Conservation (phyloP, 306 rosid species). For the Quercus parvula region DNA sequence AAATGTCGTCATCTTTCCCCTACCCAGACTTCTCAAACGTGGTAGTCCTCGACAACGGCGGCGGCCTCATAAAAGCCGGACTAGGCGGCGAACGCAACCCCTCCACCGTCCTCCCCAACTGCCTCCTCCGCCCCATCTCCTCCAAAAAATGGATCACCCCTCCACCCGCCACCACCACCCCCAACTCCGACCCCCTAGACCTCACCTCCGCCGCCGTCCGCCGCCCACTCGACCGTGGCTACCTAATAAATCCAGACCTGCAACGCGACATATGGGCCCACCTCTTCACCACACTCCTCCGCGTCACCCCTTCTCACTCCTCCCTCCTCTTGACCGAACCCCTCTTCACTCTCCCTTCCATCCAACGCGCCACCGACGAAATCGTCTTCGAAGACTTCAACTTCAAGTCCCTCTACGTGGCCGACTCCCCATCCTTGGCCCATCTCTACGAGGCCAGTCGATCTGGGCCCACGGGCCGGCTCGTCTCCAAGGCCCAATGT, state of each 20-base stretch:
- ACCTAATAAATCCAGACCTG: constrained; percentile 85
- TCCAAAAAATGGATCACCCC: constrained; percentile 88
- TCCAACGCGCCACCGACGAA: constrained; percentile 78
- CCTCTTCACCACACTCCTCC: constrained; percentile 70
- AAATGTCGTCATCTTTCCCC: background rate
- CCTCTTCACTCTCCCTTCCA: constrained; percentile 77
- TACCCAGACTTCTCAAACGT: constrained; percentile 29
- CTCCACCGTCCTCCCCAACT: constrained; percentile 60
- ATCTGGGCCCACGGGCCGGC: constrained; percentile 39
- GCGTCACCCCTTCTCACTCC: constrained; percentile 50
- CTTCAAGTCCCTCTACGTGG: constrained; percentile 61
- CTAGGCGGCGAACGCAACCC: constrained; percentile 82
- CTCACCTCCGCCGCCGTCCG: constrained; percentile 91
- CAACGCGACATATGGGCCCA: constrained; percentile 95
- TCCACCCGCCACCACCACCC: constrained; percentile 30
- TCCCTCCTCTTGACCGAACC: constrained; percentile 88
- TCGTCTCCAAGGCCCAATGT: constrained; percentile 70
- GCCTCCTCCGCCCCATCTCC: constrained; percentile 65
- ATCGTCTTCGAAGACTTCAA: constrained; percentile 88
- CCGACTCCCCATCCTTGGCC: constrained; percentile 69
- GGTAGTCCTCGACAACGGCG: constrained; percentile 92
- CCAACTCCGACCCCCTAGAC: constrained; percentile 40
- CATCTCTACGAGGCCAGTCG: constrained; percentile 82
- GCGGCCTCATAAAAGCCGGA: constrained; percentile 86
- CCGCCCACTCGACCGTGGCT: constrained; percentile 88